phyloP scores from a whole-genome alignment of 345 rosid species.

The Dimocarpus longan region DNA sequence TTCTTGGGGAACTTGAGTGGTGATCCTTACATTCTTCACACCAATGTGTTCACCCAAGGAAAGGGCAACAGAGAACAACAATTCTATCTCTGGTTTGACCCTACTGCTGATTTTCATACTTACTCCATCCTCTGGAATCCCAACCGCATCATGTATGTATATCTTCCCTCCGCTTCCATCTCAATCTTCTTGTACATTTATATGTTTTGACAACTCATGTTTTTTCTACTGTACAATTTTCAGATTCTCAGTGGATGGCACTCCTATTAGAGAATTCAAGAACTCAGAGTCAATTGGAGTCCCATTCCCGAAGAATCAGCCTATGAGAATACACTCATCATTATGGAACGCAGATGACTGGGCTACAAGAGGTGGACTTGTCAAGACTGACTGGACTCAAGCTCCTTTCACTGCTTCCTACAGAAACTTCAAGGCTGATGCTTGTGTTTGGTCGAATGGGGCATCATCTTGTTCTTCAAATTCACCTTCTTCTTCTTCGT shows the following conservation, averaged over 20 bases:
- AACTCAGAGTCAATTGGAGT: conserved; percentile 65
- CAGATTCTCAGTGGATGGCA: conserved; percentile 48
- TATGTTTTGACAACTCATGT: background rate
- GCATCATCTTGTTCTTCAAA: conserved; percentile 40
- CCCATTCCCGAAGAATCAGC: conserved; percentile 58
- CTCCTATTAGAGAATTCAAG: conserved; percentile 64
- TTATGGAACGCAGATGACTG: conserved; percentile 78
- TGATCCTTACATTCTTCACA: conserved; percentile 72
- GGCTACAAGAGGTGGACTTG: conserved; percentile 70
- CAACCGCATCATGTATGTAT: conserved; percentile 53
- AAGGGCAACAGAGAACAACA: conserved; percentile 80
- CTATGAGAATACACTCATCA: conserved; percentile 63
- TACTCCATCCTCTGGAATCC: conserved; percentile 84
- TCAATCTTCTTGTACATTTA: background rate
- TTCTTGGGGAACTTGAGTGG: conserved; percentile 76
- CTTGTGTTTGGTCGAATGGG: conserved; percentile 49
- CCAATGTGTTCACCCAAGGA: conserved; percentile 68
- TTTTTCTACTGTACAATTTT: background rate
- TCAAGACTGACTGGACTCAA: conserved; percentile 59
- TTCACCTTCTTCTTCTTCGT: conserved; percentile 7
- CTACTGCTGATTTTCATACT: conserved; percentile 72
- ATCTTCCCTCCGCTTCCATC: background rate
- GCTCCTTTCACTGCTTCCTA: conserved; percentile 75
- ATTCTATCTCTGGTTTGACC: conserved; percentile 81
- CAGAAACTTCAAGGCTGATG: conserved; percentile 48